Conservation (phyloP, 176 grass and related monocot genomes). For the Metroxylon sagu region DNA sequence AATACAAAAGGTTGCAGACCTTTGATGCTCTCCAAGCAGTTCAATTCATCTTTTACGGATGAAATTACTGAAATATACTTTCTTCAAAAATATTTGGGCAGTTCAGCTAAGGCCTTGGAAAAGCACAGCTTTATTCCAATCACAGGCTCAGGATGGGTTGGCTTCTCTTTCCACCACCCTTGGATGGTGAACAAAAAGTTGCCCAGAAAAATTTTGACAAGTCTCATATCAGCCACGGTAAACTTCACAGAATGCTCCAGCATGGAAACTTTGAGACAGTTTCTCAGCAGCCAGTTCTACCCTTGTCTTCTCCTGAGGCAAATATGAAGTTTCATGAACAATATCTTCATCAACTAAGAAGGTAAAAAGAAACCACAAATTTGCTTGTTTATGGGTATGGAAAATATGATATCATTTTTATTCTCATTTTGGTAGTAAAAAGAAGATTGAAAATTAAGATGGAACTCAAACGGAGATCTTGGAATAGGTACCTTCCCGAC, state of each 20-base stretch:
- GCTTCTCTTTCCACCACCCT: too few species aligned
- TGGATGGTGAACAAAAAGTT: too few species aligned
- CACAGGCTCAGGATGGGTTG: too few species aligned
- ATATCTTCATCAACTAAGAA: neutral
- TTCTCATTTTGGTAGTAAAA: neutral
- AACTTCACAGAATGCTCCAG: slow-evolving; percentile 45
- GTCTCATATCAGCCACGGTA: slow-evolving; percentile 31
- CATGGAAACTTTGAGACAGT: slow-evolving; percentile 27
- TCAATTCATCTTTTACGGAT: too few species aligned
- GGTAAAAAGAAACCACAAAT: neutral
- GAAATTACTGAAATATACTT: too few species aligned
- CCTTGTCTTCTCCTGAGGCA: slow-evolving; percentile 47
- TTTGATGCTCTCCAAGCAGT: too few species aligned
- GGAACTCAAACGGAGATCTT: neutral
- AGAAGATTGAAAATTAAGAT: too few species aligned
- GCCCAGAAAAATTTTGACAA: neutral
- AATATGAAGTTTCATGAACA: neutral
- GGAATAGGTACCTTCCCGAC: slow-evolving; percentile 64
- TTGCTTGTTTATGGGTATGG: neutral
- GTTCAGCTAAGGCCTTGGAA: too few species aligned
- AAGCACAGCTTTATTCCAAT: too few species aligned
- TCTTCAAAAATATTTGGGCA: too few species aligned
- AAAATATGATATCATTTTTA: too few species aligned
- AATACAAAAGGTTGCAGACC: too few species aligned
- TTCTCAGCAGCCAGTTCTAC: slow-evolving; percentile 31